Base-by-base conservation (phyloP, 2,329 filamentous ascomycete species). In the Cytospora mali region DNA sequence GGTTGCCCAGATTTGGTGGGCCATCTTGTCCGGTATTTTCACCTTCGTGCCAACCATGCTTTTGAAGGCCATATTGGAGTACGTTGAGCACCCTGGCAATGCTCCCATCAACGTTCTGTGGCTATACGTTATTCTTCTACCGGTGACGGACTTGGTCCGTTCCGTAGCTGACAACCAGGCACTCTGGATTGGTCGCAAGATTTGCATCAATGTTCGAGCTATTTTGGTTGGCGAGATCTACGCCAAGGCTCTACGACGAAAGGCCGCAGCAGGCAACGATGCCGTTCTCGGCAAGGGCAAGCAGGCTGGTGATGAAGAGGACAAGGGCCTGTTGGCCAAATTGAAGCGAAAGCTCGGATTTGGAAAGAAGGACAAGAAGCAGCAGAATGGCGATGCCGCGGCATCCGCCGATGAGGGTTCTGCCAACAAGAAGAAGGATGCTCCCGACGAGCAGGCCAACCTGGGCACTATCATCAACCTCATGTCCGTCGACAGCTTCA, bases 401-500 rank as follows among this genome's bases (percentile, higher is more conserved):
- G 9, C 48, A 28, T 16, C 46, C 6, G 27, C 51, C 9, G 33
- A 46, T n/a, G 62, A 29, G 42, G 28, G 35, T 2, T 25, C 35
- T n/a, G 50, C 23, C 46, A 23, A 48, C n/a, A 31, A 48, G 10
- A 74, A 75, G 59, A 75, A 74, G 59, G 74, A 79, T 58, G 69
- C 69, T 2, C 72, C 78, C 21, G 88, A 92, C 66, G 84, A 89
- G 62, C 92, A 96, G 77, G 94, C 93, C 46, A 97, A 95, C 65
- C 84, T 96, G 56, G 95, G 96, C 66, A 96, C 95, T n/a, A 97
- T 99, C 71, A 99, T 99, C 80, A 99, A 98, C 75, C 81, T 99
- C 68, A 99, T 99, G 95, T 96, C 95, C 13, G 96, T 99, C 48
- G 96, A 99, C 79, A 97, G 94, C 54, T 98, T 98, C 86, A 99